Evolutionary conservation across 202 grass and related monocot species (phyloP).

Genomic region (Hordeum pubiflorum): DNA sequence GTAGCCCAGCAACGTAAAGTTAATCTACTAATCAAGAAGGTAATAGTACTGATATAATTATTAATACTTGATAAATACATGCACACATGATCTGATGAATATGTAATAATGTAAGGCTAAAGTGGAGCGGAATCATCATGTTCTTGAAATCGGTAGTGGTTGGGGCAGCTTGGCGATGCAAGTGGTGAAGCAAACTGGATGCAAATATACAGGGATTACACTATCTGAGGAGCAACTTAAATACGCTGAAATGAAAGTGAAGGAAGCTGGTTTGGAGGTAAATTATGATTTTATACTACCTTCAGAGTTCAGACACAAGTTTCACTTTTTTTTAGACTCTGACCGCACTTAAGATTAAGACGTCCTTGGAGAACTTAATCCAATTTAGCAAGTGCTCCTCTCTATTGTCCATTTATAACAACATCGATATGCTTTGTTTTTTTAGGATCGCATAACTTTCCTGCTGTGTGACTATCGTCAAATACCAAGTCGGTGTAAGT

Average conservation of each 20-base stretch:
- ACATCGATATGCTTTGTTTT: constrained; percentile 3
- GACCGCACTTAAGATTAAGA: neutral
- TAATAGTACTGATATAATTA: constrained; percentile 5
- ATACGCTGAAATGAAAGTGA: constrained; percentile 56
- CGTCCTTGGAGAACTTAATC: neutral
- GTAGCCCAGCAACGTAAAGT: constrained; percentile 67
- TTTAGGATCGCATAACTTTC: constrained; percentile 64
- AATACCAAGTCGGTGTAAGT: constrained; percentile 47
- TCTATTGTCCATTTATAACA: neutral
- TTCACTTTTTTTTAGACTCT: neutral
- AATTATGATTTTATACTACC: neutral
- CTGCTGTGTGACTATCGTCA: constrained; percentile 86
- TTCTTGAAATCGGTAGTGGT: constrained; percentile 81
- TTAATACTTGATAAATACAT: neutral
- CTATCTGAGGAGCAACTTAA: constrained; percentile 77
- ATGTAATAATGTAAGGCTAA: constrained; percentile 48
- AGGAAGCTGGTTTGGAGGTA: constrained; percentile 83
- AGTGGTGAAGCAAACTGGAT: constrained; percentile 71
- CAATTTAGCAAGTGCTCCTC: neutral
- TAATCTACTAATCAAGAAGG: constrained; percentile 73
- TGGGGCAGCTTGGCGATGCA: constrained; percentile 84
- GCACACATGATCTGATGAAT: constrained; percentile 2
- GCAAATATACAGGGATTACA: constrained; percentile 87
- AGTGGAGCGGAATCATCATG: constrained; percentile 62
- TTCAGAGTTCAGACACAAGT: neutral